phyloP scores from a whole-genome alignment of 2,329 filamentous ascomycete species.

The Trichoderma sp. region DNA sequence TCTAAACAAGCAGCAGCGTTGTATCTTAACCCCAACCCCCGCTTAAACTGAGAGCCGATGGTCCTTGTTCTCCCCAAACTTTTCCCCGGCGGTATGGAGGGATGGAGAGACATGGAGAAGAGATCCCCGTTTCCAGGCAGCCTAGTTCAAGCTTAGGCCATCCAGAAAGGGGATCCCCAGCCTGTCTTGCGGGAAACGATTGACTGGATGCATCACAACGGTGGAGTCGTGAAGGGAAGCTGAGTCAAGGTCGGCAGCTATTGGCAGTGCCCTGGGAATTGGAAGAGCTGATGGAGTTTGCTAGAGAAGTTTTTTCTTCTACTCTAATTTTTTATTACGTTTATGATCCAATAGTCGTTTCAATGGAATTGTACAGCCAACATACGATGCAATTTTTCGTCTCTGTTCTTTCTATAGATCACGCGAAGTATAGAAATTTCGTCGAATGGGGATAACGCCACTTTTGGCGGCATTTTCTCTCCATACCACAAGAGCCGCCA shows the following conservation, averaged over 20 bases:
- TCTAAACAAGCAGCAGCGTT: neutral
- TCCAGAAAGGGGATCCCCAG: neutral
- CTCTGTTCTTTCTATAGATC: neutral
- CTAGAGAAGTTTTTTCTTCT: conserved; percentile 14
- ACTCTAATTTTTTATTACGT: conserved; percentile 2
- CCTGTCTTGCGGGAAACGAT: neutral
- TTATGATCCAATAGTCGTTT: neutral
- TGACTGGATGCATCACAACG: neutral
- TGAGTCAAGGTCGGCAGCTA: conserved; percentile 8
- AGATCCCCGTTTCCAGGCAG: conserved; percentile 20
- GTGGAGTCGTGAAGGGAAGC: conserved; percentile 10
- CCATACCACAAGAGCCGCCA: neutral
- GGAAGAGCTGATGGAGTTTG: neutral
- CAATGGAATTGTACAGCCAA: neutral
- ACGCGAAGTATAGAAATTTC: neutral
- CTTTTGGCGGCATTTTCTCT: conserved; percentile 9
- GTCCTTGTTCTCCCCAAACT: conserved; percentile 17
- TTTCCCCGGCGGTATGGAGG: conserved; percentile 18
- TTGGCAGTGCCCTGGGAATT: neutral
- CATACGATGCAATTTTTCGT: neutral
- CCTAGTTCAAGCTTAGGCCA: conserved; percentile 12
- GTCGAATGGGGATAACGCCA: conserved; percentile 8
- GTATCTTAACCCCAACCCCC: conserved; percentile 13
- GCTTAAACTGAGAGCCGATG: neutral
- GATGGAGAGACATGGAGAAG: conserved; percentile 19